Conservation (phyloP, 805 yeast species). For the Debaryomyces prosopidis region DNA sequence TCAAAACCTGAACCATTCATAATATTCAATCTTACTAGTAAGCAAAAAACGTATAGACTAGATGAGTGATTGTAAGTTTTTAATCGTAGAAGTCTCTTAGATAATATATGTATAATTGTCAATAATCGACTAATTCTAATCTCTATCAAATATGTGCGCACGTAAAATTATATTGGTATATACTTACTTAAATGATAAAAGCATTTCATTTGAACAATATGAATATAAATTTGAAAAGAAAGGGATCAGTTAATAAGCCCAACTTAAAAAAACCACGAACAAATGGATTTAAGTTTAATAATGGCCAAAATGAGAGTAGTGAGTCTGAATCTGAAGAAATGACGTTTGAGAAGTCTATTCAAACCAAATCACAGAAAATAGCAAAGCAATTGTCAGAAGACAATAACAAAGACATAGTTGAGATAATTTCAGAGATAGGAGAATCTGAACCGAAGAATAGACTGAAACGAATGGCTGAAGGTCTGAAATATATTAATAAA, state of each 20-base stretch:
- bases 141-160: not conserved
- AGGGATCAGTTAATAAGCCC: not conserved
- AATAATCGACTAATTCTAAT: not conserved
- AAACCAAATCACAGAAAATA: conserved; percentile 8
- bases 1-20: conserved; percentile 41
- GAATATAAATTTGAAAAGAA: conserved; percentile 7
- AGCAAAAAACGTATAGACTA: not conserved
- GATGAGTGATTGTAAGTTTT: not conserved
- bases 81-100: not conserved
- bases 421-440: not conserved
- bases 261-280: not conserved
- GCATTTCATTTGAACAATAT: not conserved
- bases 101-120: not conserved
- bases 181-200: too few relatives aligned
- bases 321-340: conserved; percentile 8
- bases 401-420: conserved; percentile 2
- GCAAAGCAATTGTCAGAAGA: conserved; percentile 4
- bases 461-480: conserved; percentile 9
- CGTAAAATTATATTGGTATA: not conserved
- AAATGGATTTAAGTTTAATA: not conserved
- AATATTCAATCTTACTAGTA: not conserved
- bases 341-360: conserved; percentile 5
- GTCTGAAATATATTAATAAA: conserved; percentile 29
- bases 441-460: not conserved
- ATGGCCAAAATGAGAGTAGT: not conserved